Evolutionary conservation across 2,329 filamentous ascomycete genomes (phyloP).

Genomic region (Colletotrichum sp.): DNA sequence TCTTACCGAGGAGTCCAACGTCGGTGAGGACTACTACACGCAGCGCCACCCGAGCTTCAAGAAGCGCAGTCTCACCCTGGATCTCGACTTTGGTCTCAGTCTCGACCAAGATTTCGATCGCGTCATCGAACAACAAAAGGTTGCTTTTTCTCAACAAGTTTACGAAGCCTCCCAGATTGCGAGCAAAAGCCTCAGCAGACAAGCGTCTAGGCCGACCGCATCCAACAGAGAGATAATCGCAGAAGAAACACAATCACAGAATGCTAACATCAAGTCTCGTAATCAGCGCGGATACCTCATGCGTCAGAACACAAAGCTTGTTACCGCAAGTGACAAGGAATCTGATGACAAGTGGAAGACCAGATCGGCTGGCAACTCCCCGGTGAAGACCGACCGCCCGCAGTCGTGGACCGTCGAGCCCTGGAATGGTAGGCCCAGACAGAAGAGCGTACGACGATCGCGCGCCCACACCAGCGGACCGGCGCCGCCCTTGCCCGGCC

Average conservation of each 20-base stretch:
- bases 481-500: conserved; percentile 84
- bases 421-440: conserved; percentile 84
- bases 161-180: conserved; percentile 16
- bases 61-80: conserved; percentile 81
- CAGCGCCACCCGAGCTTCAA: conserved; percentile 77
- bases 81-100: conserved; percentile 83
- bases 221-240: neutral
- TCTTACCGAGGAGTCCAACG: conserved; percentile 41
- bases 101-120: conserved; percentile 93
- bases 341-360: conserved; percentile 58
- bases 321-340: conserved; percentile 85
- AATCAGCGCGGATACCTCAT: conserved; percentile 97
- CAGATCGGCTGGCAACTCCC: conserved; percentile 71
- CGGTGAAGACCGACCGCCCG: conserved; percentile 77
- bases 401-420: conserved; percentile 97
- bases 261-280: conserved; percentile 68
- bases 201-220: conserved; percentile 44
- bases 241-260: conserved; percentile 26
- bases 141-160: conserved; percentile 58
- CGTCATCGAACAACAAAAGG: conserved; percentile 97
- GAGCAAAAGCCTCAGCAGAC: conserved; percentile 41
- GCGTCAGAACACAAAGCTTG: conserved; percentile 97
- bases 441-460: conserved; percentile 66
- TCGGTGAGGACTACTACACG: conserved; percentile 48
- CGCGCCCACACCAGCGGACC: conserved; percentile 61